Conservation (phyloP, 2,329 filamentous ascomycete species). For the Grosmannia penicillata region DNA sequence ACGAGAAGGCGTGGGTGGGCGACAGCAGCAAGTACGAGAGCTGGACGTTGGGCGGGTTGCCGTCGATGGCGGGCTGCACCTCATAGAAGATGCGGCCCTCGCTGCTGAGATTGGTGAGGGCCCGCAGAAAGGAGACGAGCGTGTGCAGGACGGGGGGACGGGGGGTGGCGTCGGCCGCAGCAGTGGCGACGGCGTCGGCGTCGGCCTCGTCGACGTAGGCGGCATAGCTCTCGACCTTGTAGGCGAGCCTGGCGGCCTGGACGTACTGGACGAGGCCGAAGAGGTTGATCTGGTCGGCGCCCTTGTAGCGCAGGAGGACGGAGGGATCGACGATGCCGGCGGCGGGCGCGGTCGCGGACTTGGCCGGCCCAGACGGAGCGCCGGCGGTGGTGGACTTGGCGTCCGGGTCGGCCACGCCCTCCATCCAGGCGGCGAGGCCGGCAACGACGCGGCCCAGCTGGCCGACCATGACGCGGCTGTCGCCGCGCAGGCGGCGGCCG, state of each 20-base stretch:
- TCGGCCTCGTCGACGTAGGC: conserved; percentile 39
- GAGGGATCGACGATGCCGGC: conserved; percentile 56
- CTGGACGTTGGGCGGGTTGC: conserved; percentile 29
- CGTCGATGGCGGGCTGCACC: conserved; percentile 18
- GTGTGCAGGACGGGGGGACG: conserved; percentile 41
- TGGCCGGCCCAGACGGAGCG: too few species aligned
- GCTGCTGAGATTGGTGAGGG: conserved; percentile 72
- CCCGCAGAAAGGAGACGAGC: conserved; percentile 51
- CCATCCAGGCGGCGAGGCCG: conserved; percentile 57
- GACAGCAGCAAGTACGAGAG: conserved; percentile 83
- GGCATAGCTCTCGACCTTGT: conserved; percentile 86
- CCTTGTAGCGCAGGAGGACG: conserved; percentile 64
- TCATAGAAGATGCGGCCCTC: conserved; percentile 54
- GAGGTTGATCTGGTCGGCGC: conserved; percentile 88
- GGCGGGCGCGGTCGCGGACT: too few species aligned
- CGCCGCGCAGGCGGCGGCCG: conserved; percentile 74
- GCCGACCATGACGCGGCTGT: conserved; percentile 81
- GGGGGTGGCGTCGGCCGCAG: conserved; percentile 24
- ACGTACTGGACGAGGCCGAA: conserved; percentile 80
- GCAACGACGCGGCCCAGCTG: conserved; percentile 75
- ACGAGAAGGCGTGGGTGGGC: conserved; percentile 79
- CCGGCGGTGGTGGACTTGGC: conserved; percentile 25
- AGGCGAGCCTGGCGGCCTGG: conserved; percentile 79
- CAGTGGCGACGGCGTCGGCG: conserved; percentile 10
- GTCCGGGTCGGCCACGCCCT: conserved; percentile 31